Evolutionary conservation across 352 stramenopile species (phyloP).

Genomic region (Globisporangium apiculatum): DNA sequence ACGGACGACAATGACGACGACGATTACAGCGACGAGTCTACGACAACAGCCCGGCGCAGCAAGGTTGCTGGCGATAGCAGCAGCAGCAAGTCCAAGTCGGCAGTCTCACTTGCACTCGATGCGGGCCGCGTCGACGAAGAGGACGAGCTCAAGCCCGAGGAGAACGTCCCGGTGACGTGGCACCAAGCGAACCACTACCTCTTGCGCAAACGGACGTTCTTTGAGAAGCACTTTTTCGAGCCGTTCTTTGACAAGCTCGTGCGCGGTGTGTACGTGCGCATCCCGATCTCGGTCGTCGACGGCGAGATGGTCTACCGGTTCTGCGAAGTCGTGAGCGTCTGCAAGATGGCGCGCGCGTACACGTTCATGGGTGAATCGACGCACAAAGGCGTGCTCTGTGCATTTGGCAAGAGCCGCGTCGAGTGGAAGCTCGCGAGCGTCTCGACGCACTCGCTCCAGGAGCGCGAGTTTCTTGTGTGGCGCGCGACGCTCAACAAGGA

Average conservation of each 20-base stretch:
- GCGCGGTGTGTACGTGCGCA: constrained; percentile 61
- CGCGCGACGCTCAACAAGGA: constrained; percentile 76
- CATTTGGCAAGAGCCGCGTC: constrained; percentile 69
- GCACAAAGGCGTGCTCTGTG: constrained; percentile 56
- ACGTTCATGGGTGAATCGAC: constrained; percentile 71
- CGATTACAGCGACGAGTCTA: constrained; percentile 27
- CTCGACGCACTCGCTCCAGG: constrained; percentile 63
- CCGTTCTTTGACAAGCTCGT: constrained; percentile 79
- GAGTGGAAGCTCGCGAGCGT: constrained; percentile 72
- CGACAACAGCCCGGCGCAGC: too few species aligned
- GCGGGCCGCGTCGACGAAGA: constrained; percentile 34
- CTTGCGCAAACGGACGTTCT: constrained; percentile 62
- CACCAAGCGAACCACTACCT: constrained; percentile 76
- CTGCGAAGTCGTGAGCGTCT: constrained; percentile 66
- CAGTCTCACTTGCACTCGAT: constrained; percentile 25
- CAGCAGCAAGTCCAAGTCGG: constrained; percentile 14
- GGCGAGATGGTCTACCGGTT: constrained; percentile 83
- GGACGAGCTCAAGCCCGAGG: constrained; percentile 36
- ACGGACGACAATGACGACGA: constrained; percentile 38
- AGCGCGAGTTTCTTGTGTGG: constrained; percentile 81
- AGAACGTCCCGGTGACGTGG: constrained; percentile 70
- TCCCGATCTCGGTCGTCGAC: constrained; percentile 64
- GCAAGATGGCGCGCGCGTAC: constrained; percentile 53
- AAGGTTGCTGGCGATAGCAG: constrained; percentile 10
- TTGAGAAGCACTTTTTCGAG: constrained; percentile 86